Conservation (phyloP, 208 protist genomes). For the Trypanosoma brucei region DNA sequence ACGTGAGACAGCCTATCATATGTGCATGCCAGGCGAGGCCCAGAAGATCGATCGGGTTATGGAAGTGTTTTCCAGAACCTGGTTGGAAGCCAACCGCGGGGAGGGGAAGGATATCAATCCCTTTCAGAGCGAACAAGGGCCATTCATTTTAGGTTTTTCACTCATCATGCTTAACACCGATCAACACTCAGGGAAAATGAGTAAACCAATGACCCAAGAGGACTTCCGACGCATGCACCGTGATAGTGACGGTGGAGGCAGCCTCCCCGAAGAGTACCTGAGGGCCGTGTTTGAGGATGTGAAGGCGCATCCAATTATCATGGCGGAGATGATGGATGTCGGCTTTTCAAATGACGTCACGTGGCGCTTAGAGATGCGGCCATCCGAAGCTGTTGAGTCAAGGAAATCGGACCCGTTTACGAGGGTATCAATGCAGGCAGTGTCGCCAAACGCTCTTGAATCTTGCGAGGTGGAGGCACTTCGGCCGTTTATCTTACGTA, state of each 20-base stretch:
- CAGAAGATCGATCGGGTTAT: conserved; percentile 94
- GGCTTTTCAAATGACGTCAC: conserved; percentile 80
- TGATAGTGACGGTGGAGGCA: conserved; percentile 93
- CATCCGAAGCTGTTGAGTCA: conserved; percentile 1
- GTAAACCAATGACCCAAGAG: conserved; percentile 91
- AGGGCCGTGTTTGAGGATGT: conserved; percentile 92
- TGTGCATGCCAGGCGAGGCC: conserved; percentile 88
- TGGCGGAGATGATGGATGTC: conserved; percentile 83
- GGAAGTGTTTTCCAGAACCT: conserved; percentile 83
- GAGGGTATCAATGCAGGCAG: conserved; percentile 19
- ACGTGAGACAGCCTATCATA: conserved; percentile 79
- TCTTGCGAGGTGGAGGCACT: conserved; percentile 15
- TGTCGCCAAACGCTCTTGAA: background rate
- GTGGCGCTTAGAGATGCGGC: conserved; percentile 73
- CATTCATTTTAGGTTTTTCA: conserved; percentile 96
- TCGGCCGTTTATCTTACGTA: conserved; percentile 45
- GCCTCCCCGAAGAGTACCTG: conserved; percentile 88
- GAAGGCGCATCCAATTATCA: conserved; percentile 85
- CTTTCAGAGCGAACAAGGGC: conserved; percentile 70
- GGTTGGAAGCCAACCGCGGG: conserved; percentile 57
- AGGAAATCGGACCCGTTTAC: conserved; percentile 1
- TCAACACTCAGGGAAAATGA: conserved; percentile 92
- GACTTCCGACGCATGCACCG: conserved; percentile 95
- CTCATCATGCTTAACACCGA: conserved; percentile 99
- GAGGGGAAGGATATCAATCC: conserved; percentile 63